phyloP scores from a whole-genome alignment of 78 protist genomes.

The Cavenderia fasciculata region DNA sequence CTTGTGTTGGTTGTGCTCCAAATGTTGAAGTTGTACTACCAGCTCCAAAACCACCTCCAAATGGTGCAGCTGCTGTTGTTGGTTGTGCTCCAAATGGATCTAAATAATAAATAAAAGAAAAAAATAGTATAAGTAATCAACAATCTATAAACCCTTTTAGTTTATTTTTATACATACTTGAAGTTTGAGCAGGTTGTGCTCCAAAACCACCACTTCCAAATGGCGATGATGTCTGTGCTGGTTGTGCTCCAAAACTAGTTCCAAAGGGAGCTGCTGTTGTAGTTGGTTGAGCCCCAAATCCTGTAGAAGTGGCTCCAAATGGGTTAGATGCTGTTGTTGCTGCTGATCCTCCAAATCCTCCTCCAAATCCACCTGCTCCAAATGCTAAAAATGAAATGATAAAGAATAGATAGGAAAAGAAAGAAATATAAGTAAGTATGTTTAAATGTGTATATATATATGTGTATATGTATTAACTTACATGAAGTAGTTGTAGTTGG shows the following conservation, averaged over 20 bases:
- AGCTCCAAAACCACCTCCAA: conserved; percentile 42
- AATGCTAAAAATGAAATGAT: neutral
- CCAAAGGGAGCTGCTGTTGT: neutral
- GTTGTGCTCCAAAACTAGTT: neutral
- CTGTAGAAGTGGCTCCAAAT: neutral
- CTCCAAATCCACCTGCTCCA: neutral
- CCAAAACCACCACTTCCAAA: conserved; percentile 52
- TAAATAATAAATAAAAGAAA: neutral
- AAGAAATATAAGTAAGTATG: no score
- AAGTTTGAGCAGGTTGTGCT: no score
- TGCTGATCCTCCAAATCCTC: neutral
- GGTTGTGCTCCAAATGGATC: neutral
- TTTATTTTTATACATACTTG: no score
- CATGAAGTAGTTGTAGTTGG: neutral
- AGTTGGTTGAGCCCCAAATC: neutral
- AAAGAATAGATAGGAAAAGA: no score
- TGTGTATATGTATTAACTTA: neutral
- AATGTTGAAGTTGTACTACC: no score
- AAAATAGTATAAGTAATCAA: no score
- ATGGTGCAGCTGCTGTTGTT: conserved; percentile 36
- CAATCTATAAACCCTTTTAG: no score
- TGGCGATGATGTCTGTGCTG: conserved; percentile 47
- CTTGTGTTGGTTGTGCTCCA: neutral
- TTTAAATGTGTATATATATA: no score
- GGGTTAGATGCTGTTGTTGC: no score